phyloP scores from a whole-genome alignment of 192 early-diverging fungal species.

The Globomyces pollinis-pini region DNA sequence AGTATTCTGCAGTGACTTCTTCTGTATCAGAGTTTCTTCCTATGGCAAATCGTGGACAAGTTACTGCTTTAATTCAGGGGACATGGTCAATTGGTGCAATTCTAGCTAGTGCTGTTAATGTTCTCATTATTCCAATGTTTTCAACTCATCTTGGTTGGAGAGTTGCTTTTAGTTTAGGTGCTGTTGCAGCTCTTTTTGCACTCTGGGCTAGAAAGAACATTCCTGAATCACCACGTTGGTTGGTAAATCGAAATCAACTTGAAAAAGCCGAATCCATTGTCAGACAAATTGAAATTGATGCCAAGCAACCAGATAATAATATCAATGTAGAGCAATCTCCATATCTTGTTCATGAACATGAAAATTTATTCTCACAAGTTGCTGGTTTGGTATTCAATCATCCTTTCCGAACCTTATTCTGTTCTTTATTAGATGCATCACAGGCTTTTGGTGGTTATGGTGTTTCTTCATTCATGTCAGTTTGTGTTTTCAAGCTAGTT shows the following conservation, averaged over 20 bases:
- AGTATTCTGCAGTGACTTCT: background rate
- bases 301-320: background rate
- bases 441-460: background rate
- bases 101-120: background rate
- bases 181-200: background rate
- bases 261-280: background rate
- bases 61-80: background rate
- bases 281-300: background rate
- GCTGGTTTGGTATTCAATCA: background rate
- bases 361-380: background rate
- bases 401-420: background rate
- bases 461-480: background rate
- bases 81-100: background rate
- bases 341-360: background rate
- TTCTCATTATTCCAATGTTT: background rate
- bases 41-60: background rate
- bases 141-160: background rate
- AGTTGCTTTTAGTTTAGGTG: background rate
- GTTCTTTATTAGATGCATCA: background rate
- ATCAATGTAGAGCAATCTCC: background rate
- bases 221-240: background rate
- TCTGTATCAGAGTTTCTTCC: background rate
- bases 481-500: background rate
- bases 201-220: background rate
- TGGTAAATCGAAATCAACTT: background rate